Conservation (phyloP, 2,329 filamentous ascomycete species). For the Chrysoporthe deuterocubensis region DNA sequence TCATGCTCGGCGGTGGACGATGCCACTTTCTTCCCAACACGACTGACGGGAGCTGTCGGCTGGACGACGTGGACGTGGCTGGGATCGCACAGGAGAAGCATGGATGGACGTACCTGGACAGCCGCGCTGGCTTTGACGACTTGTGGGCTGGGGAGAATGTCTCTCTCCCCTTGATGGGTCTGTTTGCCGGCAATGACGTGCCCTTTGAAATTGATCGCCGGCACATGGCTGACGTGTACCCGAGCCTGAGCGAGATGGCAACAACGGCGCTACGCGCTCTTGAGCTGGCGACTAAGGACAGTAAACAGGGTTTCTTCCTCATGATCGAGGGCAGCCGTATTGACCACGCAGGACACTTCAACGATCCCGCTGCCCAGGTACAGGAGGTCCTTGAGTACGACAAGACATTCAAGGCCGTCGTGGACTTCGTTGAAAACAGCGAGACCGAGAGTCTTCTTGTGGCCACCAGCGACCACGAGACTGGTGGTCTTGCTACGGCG, state of each 20-base stretch:
- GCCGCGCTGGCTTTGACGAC: conserved; percentile 74
- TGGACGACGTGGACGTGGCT: conserved; percentile 77
- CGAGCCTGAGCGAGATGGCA: conserved; percentile 90
- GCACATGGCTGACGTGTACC: conserved; percentile 78
- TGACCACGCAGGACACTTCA: conserved; percentile 89
- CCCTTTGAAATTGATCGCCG: conserved; percentile 93
- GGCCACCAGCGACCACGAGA: conserved; percentile 94
- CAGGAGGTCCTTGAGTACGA: conserved; percentile 97
- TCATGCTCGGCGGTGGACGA: conserved; percentile 90
- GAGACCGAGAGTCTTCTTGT: conserved; percentile 79
- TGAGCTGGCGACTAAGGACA: conserved; percentile 78
- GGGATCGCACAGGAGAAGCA: conserved; percentile 72
- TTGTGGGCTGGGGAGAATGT: conserved; percentile 69
- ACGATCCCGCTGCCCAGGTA: conserved; percentile 83
- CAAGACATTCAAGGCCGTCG: conserved; percentile 77
- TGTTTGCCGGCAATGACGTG: conserved; percentile 82
- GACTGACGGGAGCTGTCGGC: conserved; percentile 79
- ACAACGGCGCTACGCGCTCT: conserved; percentile 79
- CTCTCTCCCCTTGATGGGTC: conserved; percentile 80
- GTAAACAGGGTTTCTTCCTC: conserved; percentile 93
- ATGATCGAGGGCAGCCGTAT: conserved; percentile 98
- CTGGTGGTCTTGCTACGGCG: conserved; percentile 83
- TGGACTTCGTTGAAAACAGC: conserved; percentile 81
- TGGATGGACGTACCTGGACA: conserved; percentile 79
- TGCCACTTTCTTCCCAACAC: conserved; percentile 91